Conservation (phyloP, 176 grass and related monocot species). For the Aegilops longissima region DNA sequence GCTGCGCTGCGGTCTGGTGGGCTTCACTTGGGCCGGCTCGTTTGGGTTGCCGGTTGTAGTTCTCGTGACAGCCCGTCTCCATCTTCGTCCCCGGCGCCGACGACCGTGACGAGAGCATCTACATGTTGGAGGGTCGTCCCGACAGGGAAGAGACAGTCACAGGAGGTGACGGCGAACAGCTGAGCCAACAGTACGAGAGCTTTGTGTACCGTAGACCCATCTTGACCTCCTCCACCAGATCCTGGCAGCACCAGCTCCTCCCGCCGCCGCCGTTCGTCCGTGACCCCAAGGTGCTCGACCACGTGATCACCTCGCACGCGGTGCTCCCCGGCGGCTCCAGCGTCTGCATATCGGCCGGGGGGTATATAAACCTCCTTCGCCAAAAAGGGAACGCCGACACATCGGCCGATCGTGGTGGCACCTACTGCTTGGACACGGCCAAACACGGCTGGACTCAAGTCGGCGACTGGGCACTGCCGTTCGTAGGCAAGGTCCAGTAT, state of each 20-base stretch:
- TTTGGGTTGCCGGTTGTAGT: too few species aligned
- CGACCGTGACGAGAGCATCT: not conserved
- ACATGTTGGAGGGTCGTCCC: not conserved
- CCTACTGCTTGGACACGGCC: not conserved
- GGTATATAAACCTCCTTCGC: too few species aligned
- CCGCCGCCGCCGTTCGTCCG: not conserved
- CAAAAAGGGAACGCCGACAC: too few species aligned
- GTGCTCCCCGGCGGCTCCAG: not conserved
- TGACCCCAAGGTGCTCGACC: not conserved
- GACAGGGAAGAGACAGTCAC: not conserved
- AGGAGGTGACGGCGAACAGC: not conserved
- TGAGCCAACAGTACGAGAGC: not conserved
- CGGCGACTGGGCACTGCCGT: not conserved
- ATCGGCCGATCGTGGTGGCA: not conserved
- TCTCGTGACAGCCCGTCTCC: not conserved
- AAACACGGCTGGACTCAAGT: not conserved
- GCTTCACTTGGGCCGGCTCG: too few species aligned
- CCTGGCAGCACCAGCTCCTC: not conserved
- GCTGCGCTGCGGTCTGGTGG: too few species aligned
- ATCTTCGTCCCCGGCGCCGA: not conserved
- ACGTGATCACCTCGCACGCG: not conserved
- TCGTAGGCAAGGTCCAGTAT: not conserved
- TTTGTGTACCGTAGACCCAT: not conserved
- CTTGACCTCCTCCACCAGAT: not conserved
- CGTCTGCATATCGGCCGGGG: not conserved